Evolutionary conservation across 805 yeast genomes (phyloP).

Genomic region (Metschnikowia santaceciliae): DNA sequence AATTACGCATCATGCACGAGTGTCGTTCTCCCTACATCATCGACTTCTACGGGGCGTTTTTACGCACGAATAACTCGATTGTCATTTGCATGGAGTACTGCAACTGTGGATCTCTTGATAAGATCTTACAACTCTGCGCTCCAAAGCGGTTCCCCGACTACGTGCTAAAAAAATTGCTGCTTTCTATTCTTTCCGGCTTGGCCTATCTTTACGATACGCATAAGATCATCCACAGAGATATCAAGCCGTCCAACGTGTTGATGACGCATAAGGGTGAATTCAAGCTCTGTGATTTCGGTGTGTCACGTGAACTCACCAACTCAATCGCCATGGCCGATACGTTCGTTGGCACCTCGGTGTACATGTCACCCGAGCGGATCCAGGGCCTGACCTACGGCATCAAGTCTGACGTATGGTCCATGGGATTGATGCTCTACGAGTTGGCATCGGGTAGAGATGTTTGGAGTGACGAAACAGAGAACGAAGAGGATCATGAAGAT

Average conservation of each 20-base stretch:
- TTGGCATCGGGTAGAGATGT: conserved; percentile 83
- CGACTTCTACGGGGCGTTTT: conserved; percentile 87
- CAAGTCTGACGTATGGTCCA: conserved; percentile 97
- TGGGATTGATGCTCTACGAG: conserved; percentile 87
- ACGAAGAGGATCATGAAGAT: conserved; percentile 10
- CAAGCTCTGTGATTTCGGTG: conserved; percentile 96
- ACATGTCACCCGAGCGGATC: conserved; percentile 95
- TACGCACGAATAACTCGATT: conserved; percentile 61
- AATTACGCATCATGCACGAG: conserved; percentile 84
- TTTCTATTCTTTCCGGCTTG: conserved; percentile 74
- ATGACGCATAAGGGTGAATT: conserved; percentile 83
- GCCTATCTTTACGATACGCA: conserved; percentile 78
- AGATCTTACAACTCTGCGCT: conserved; percentile 54
- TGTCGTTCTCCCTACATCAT: conserved; percentile 82
- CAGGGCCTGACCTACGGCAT: conserved; percentile 92
- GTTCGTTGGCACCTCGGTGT: conserved; percentile 95
- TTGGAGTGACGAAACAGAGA: conserved; percentile 52
- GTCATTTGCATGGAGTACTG: conserved; percentile 94
- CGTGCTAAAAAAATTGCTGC: conserved; percentile 70
- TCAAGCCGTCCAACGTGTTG: conserved; percentile 91
- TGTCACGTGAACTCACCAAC: conserved; percentile 83
- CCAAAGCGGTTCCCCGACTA: conserved; percentile 47
- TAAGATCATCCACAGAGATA: conserved; percentile 90
- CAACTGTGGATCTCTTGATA: conserved; percentile 91
- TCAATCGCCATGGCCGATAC: conserved; percentile 88